Evolutionary conservation across 2,329 filamentous ascomycete species (phyloP), one percentile per base, ranked within the genome.

Genomic region (Harringtonia lauricola): DNA sequence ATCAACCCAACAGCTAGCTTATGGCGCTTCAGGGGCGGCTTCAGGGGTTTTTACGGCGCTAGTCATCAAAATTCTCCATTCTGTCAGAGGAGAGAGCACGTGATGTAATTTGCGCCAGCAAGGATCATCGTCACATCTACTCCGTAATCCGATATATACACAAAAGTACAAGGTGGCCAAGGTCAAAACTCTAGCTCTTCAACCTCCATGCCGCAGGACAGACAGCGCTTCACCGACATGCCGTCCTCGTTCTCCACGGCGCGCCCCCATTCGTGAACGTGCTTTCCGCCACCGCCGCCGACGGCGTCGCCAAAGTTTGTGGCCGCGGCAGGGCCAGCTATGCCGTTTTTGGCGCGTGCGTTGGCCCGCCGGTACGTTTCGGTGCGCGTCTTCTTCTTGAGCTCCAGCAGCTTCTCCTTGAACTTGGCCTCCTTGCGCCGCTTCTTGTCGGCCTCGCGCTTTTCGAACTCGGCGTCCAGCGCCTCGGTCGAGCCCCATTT

Each of bases 401-500:
- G 60, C 42, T 96, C 89, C 7, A 84, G 71, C 29, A 98, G 68
- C 66, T 94, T 94, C 46, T 79, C 81, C 57, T 86, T 87, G 64
- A 96, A 96, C 61, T 95, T 94, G 55, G 81, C 80, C 60, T 95
- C 89, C 57, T 94, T 94, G 42, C 87, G 72, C 39, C 73, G 75
- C 65, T 94, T 95, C 63, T 87, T 88, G 43, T 92, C 83, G 3
- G 67, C 65, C 57, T 88, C 81, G 17, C 90, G 74, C 49, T 76
- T 76, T 60, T 84, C 86, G 55, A 92, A 96, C 64, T 96, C 90
- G 6, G 76, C 86, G 58, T 96, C 92, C 5, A 96, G 66, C 0
- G 81, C 84, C 57, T 92, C 88, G 0, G 85, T 64, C 0, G 83
- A 87, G 0, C 92, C 92, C 92, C 92, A 98, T 65, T 95, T 95